Evolutionary conservation across 768 basidiomycete genomes (phyloP).

Genomic region (Ramaria sp.): DNA sequence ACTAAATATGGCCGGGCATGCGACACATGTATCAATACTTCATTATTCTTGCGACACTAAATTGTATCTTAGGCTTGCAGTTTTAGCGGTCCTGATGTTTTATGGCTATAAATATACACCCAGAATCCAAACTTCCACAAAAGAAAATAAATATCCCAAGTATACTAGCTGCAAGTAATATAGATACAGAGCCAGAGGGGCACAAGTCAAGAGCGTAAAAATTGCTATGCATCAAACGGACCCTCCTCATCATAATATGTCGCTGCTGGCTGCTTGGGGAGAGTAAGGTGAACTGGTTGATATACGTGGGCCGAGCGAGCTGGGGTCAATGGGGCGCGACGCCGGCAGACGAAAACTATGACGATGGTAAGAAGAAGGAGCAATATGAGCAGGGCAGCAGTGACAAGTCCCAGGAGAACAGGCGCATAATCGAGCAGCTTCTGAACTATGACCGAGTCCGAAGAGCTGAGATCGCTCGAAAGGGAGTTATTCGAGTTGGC

Average conservation of each 20-base stretch:
- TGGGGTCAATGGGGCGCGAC: neutral
- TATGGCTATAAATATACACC: neutral
- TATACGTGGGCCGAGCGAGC: neutral
- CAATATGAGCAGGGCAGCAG: neutral
- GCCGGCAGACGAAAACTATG: neutral
- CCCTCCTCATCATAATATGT: neutral
- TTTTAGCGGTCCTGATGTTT: neutral
- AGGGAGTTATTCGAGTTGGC: neutral
- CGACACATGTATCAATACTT: neutral
- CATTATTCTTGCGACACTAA: neutral
- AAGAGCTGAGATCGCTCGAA: neutral
- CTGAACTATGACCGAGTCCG: neutral
- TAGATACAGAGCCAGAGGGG: neutral
- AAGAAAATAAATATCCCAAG: neutral
- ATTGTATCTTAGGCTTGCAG: neutral
- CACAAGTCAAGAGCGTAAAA: no score
- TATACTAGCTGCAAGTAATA: neutral
- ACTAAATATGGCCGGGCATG: neutral
- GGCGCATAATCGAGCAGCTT: conserved; percentile 1
- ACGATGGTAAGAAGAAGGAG: neutral
- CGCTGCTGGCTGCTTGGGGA: neutral
- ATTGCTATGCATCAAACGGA: neutral
- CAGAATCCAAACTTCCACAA: neutral
- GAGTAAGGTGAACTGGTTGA: conserved; percentile 3
- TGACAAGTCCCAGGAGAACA: neutral